A percentile compares a stretch with the other conserved stretches of the same genome.
Conservation (phyloP, 2,329 filamentous ascomycete genomes). For the Monascus ruber region DNA sequence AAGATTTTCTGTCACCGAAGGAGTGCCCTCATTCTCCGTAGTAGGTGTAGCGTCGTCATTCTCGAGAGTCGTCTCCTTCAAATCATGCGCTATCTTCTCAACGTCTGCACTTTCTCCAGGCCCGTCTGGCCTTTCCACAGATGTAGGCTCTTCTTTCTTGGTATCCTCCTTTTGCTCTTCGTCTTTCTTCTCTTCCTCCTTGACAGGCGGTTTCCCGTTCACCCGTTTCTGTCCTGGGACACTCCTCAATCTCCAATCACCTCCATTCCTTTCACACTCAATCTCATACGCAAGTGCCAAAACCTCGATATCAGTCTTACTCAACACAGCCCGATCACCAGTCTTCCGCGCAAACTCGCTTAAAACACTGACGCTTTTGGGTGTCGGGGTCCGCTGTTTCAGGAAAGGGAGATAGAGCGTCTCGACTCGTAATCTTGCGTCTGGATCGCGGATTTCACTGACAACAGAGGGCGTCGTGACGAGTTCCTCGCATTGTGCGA, state of each 20-base stretch:
- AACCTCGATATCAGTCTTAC: constrained; percentile 77
- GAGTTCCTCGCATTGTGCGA: constrained; percentile 63
- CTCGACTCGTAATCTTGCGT: constrained; percentile 68
- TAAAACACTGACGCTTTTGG: constrained; percentile 68
- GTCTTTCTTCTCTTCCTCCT: constrained; percentile 24
- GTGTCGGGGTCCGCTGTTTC: constrained; percentile 59
- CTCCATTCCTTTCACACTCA: constrained; percentile 84
- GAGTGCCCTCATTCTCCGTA: constrained; percentile 8
- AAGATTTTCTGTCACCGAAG: constrained; percentile 5
- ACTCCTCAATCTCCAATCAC: constrained; percentile 72
- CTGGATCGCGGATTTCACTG: constrained; percentile 74
- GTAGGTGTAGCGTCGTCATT: constrained; percentile 12
- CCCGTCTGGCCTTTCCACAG: constrained; percentile 4
- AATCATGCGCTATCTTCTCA: constrained; percentile 16
- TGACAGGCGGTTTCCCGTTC: constrained; percentile 55
- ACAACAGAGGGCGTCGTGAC: constrained; percentile 79
- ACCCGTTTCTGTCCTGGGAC: constrained; percentile 67
- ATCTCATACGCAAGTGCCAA: constrained; percentile 86
- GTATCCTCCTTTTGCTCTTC: constrained; percentile 20
- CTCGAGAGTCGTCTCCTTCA: constrained; percentile 18
- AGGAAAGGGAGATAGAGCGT: constrained; percentile 79
- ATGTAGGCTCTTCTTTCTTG: constrained; percentile 5
- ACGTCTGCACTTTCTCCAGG: constrained; percentile 14
- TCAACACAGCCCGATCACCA: constrained; percentile 79
- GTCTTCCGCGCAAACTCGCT: constrained; percentile 79